A percentile compares a stretch with the other conserved stretches of the same genome.
phyloP scores from a whole-genome alignment of 805 yeast species.

The Ogataea minuta region DNA sequence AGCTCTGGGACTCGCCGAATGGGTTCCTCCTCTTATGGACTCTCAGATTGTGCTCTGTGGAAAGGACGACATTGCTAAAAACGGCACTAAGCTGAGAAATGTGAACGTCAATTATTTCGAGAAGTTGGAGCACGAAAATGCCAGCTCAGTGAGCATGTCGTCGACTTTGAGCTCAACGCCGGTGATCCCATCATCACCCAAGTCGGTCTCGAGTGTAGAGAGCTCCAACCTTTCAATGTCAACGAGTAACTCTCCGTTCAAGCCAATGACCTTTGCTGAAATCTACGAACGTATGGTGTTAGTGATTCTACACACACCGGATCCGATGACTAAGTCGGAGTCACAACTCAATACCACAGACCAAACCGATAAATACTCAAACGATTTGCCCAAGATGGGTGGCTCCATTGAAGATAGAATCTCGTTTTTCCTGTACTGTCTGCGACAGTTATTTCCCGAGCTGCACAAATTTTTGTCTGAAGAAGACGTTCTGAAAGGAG shows the following conservation, averaged over 20 bases:
- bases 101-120: constrained; percentile 34
- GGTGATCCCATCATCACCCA: constrained; percentile 26
- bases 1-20: constrained; percentile 83
- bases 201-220: constrained; percentile 26
- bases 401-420: constrained; percentile 67
- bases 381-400: constrained; percentile 38
- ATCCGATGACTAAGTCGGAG: constrained; percentile 33
- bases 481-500: constrained; percentile 76
- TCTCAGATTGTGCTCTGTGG: constrained; percentile 57
- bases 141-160: constrained; percentile 15
- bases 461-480: constrained; percentile 72
- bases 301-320: constrained; percentile 74
- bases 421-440: constrained; percentile 61
- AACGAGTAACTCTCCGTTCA: constrained; percentile 23
- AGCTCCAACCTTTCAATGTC: constrained; percentile 20
- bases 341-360: constrained; percentile 15
- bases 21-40: constrained; percentile 68
- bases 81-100: constrained; percentile 37
- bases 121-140: constrained; percentile 23
- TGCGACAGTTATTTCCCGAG: constrained; percentile 69
- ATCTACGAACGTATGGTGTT: constrained; percentile 73
- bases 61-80: constrained; percentile 42
- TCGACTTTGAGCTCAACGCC: constrained; percentile 27
- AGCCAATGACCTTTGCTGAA: constrained; percentile 56
- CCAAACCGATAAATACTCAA: constrained; percentile 12